Evolutionary conservation across 73 alveolate species (phyloP), one percentile per base, ranked within the genome.

Genomic region (Paraurostyla sp.): DNA sequence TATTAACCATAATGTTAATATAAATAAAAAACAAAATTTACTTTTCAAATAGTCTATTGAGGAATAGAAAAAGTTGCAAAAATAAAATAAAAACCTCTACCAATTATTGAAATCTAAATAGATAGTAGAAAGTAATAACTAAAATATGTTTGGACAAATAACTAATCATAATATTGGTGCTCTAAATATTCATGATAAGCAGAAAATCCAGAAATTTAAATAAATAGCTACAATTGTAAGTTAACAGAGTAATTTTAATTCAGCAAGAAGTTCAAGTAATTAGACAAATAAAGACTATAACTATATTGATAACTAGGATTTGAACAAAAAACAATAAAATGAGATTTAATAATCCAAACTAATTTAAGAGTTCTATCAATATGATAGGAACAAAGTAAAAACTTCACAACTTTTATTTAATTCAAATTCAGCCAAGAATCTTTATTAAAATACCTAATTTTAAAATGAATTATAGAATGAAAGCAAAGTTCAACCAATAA

Each of bases 31-130:
- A 58, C 35, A 65, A 40, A 65, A 56, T 38, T 65, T 65, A 22
- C 58, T 65, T 6, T 65, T 65, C 38, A 65, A 65, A 22, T 38
- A 65, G 25, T 65, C 82, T 11, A 65, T 65, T 35, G 82, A 65
- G 15, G 82, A 65, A 65, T 65, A 65, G 25, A 65, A 65, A 65
- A n/a, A n/a, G n/a, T n/a, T n/a, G n/a, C n/a, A n/a, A n/a, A n/a
- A n/a, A n/a, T n/a, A n/a, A n/a, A 38, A 25, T 6, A 65, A 65
- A 22, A 65, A 65, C 41, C 58, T 65, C 18, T 65, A 38, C 16
- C 82, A 65, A 65, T 38, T 33, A 18, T 40, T 65, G 23, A 65
- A 65, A 38, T 11, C 7, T 15, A 65, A 65, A 22, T 40, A 65
- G 41, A 3, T 65, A 15, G 58, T 65, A 4, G 82, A 65, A 36